phyloP scores from a whole-genome alignment of 345 rosid genomes.

The Schrenkiella parvula region DNA sequence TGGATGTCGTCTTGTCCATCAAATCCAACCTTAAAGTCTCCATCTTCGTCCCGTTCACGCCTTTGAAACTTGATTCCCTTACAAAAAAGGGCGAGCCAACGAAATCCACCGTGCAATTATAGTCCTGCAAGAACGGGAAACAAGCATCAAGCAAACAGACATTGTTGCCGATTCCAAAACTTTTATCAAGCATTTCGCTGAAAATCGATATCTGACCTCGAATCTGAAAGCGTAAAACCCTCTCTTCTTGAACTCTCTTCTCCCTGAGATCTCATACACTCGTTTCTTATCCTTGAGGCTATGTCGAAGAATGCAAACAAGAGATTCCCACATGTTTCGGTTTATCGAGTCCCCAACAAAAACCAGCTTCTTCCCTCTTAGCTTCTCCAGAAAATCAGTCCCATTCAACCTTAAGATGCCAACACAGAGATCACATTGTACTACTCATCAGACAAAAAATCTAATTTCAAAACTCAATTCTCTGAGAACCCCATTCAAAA shows the following conservation, averaged over 20 bases:
- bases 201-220: conserved; percentile 47
- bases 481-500: not conserved
- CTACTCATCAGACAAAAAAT: not conserved
- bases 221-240: conserved; percentile 80
- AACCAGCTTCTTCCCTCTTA: conserved; percentile 76
- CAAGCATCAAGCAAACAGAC: not conserved
- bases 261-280: conserved; percentile 74
- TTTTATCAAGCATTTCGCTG: not conserved
- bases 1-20: conserved; percentile 68
- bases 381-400: conserved; percentile 73
- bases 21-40: conserved; percentile 82
- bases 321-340: conserved; percentile 95
- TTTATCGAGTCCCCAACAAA: conserved; percentile 88
- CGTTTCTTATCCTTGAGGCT: conserved; percentile 57
- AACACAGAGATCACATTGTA: not conserved
- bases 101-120: conserved; percentile 78
- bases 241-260: conserved; percentile 70
- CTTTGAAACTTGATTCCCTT: conserved; percentile 60
- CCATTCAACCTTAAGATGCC: conserved; percentile 55
- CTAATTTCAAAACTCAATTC: not conserved
- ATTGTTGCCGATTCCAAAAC: not conserved
- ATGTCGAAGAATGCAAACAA: conserved; percentile 74
- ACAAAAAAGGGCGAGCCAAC: conserved; percentile 81
- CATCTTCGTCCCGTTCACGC: conserved; percentile 45
- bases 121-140: conserved; percentile 48